Base-by-base conservation (phyloP, 169 alveolate genomes). In the Perkinsus chesapeaki region DNA sequence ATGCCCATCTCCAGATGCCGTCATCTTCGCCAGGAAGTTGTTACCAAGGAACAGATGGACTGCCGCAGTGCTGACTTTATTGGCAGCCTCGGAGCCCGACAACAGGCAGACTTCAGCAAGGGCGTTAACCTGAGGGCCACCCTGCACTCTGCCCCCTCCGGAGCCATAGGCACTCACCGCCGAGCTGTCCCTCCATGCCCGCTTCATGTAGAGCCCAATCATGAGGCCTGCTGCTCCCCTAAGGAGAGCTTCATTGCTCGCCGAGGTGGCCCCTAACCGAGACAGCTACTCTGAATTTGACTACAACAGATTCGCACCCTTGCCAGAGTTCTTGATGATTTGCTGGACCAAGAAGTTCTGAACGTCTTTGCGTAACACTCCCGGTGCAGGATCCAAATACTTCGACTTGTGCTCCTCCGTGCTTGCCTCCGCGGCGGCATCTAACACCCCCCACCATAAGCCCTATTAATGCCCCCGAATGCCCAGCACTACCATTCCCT, bases 31-130 rank as follows among this genome's bases (percentile, higher is more conserved):
- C 3, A 60, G 82, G 82, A 60, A 60, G 82, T 73, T 73, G 92
- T 91, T 91, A 72, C 92, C 92, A 36, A 91, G 72, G 38, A 91
- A 38, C 39, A 91, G 47, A 38, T 91, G 92, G 12, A 39, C 92
- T 27, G 92, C 92, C 37, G 92, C 92, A 5, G 48, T 39, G 92
- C 72, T n/a, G 47, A 39, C 60, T 72, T 91, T 91, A 34, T 60
- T 60, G 82, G 82, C 82, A 23, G 82, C 82, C 31, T 60, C 82
- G 31, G 82, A 60, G 23, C 82, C 82, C 12, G 82, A 12, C 12
- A 60, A 23, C 82, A 60, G 82, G 31, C 82, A 60, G 23, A 60
- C 82, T 16, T 60, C 82, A 23, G 82, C 82, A 9, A 60, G 82
- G 27, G 82, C 3, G 27, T 60, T 60, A 7, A 60, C 82, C 82